phyloP scores from a whole-genome alignment of 768 basidiomycete species.

The Tephrocybe sp. region DNA sequence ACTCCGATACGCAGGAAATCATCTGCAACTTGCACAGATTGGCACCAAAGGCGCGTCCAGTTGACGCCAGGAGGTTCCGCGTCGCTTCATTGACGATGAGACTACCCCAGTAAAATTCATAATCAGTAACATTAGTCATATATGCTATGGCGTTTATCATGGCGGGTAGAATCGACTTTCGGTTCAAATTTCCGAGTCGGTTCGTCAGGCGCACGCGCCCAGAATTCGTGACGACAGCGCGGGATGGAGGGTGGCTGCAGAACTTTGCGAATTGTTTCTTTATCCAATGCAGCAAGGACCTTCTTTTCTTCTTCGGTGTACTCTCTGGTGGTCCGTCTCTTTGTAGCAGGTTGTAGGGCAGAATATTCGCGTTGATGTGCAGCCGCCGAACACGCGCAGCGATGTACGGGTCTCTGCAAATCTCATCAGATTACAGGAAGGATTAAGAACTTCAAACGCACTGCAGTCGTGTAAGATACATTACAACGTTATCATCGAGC shows the following conservation, averaged over 20 bases:
- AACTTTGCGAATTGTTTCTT: neutral
- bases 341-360: constrained; percentile 27
- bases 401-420: constrained; percentile 26
- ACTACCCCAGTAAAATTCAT: constrained; percentile 1
- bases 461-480: constrained; percentile 26
- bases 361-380: constrained; percentile 34
- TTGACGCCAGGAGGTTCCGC: neutral
- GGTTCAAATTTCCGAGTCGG: no score
- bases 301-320: neutral
- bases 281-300: neutral
- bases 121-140: constrained; percentile 1
- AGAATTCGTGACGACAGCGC: no score
- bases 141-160: neutral
- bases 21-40: neutral
- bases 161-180: neutral
- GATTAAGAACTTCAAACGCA: constrained; percentile 10
- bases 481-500: constrained; percentile 24
- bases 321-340: no score
- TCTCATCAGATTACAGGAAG: neutral
- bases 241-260: neutral
- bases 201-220: no score
- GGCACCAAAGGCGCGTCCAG: neutral
- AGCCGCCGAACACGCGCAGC: constrained; percentile 30
- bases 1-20: neutral
- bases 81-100: neutral